phyloP scores from a whole-genome alignment of 768 basidiomycete genomes.

The Mycena leptocephala region DNA sequence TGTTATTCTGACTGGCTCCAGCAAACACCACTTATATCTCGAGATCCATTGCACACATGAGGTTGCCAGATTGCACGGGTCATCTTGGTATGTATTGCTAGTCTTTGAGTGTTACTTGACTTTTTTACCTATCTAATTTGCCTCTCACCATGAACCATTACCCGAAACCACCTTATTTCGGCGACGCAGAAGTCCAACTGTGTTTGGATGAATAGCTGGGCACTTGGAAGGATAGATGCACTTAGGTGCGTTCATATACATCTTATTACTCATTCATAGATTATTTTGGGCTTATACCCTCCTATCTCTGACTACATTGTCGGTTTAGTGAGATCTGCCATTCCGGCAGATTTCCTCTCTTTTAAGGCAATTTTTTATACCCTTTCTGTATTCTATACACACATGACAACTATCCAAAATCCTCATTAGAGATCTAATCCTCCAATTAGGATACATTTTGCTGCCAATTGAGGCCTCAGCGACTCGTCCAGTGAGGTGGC shows the following conservation, averaged over 20 bases:
- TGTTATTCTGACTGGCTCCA: too few relatives aligned
- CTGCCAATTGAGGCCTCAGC: neutral
- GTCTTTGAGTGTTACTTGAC: neutral
- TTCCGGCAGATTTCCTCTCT: neutral
- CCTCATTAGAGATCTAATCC: neutral
- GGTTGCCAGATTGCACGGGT: too few relatives aligned
- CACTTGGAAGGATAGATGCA: too few relatives aligned
- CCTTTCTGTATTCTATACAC: neutral
- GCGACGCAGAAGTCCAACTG: neutral
- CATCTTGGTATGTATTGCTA: neutral
- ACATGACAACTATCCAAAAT: neutral
- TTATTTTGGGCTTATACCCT: neutral
- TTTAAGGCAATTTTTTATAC: neutral
- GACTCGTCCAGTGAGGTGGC: neutral
- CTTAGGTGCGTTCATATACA: neutral
- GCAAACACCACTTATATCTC: too few relatives aligned
- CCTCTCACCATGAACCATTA: neutral
- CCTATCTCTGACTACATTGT: neutral
- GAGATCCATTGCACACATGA: too few relatives aligned
- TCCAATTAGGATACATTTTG: too few relatives aligned
- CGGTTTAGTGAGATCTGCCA: neutral
- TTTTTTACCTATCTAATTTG: neutral
- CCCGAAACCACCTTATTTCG: neutral
- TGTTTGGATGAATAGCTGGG: neutral
- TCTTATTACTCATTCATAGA: neutral